phyloP scores from a whole-genome alignment of 306 rosid species.

The Fragaria nilgerrensis region DNA sequence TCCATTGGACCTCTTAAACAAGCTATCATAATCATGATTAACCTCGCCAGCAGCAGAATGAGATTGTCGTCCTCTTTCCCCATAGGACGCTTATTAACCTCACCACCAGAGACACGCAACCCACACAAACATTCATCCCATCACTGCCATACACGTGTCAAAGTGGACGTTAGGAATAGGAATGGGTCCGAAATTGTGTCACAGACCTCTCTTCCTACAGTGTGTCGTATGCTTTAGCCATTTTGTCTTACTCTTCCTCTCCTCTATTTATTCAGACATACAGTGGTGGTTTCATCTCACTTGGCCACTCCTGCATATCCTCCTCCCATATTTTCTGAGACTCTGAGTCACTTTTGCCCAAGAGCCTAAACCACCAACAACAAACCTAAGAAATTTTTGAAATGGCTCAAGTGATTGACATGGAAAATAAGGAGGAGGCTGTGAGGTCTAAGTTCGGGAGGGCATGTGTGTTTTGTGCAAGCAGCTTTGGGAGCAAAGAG shows the following conservation, averaged over 20 bases:
- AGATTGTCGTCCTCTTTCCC: neutral
- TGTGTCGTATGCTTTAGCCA: constrained; percentile 22
- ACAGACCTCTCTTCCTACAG: neutral
- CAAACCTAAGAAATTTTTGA: neutral
- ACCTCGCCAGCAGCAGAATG: too few species aligned
- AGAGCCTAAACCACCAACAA: neutral
- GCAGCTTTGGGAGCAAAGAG: constrained; percentile 49
- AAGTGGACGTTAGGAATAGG: neutral
- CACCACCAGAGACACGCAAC: constrained; percentile 8
- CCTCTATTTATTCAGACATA: constrained; percentile 9
- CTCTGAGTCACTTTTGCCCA: neutral
- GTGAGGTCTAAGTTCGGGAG: constrained; percentile 44
- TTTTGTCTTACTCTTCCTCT: constrained; percentile 34
- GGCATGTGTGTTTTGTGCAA: constrained; percentile 60
- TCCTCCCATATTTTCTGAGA: neutral
- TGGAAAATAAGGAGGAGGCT: constrained; percentile 32
- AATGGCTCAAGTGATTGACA: constrained; percentile 6
- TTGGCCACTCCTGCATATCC: neutral
- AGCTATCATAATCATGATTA: too few species aligned
- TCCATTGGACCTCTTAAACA: too few species aligned
- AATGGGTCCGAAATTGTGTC: neutral
- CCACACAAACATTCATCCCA: neutral
- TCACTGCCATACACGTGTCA: constrained; percentile 11
- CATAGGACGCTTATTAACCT: neutral
- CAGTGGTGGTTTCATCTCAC: neutral